A percentile compares a stretch with the other conserved stretches of the same genome.
phyloP scores from a whole-genome alignment of 176 grass and related monocot species.

The Alloteropsis semialata region DNA sequence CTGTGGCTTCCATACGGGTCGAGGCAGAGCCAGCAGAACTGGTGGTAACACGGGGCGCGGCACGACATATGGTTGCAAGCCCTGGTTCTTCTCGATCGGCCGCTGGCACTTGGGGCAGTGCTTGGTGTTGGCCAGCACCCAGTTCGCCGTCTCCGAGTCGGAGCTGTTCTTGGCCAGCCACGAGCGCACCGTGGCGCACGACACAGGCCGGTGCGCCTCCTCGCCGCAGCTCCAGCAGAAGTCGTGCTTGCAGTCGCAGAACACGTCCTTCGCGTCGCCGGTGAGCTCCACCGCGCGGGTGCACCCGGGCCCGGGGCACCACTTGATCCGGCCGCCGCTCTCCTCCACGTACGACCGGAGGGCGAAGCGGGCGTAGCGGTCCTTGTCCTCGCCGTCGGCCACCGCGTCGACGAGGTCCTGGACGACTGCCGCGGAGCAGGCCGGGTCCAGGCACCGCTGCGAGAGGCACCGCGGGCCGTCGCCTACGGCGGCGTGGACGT shows the following conservation, averaged over 20 bases:
- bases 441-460: constrained; percentile 21
- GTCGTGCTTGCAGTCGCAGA: constrained; percentile 9
- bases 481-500: constrained; percentile 2
- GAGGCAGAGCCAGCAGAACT: background rate
- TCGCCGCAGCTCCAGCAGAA: constrained; percentile 36
- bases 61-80: constrained; percentile 34
- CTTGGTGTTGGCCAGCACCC: constrained; percentile 29
- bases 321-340: background rate
- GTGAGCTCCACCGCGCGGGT: background rate
- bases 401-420: constrained; percentile 2
- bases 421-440: background rate
- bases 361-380: constrained; percentile 1
- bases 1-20: background rate
- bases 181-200: constrained; percentile 13
- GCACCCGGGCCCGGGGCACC: constrained; percentile 34
- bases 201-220: constrained; percentile 38
- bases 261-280: background rate
- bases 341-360: constrained; percentile 35
- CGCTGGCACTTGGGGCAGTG: constrained; percentile 17
- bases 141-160: constrained; percentile 15
- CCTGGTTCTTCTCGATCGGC: constrained; percentile 31
- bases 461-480: constrained; percentile 24
- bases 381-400: background rate
- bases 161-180: constrained; percentile 28
- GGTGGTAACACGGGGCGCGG: background rate